Conservation (phyloP, 2,329 filamentous ascomycete species). For the Fonsecaea erecta region DNA sequence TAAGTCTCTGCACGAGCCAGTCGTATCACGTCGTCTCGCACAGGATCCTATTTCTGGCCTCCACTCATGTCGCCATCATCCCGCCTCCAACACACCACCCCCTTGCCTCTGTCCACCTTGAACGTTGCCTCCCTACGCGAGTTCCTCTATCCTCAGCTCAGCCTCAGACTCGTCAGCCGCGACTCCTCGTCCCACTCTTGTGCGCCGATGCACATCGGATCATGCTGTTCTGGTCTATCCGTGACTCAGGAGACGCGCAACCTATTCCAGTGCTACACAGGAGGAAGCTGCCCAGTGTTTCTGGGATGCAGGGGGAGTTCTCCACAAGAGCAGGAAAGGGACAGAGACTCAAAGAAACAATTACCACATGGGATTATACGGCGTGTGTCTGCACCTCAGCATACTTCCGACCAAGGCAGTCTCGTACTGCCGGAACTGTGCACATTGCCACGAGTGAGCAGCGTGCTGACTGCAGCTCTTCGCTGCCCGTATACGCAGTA, state of each 20-base stretch:
- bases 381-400: background rate
- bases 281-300: background rate
- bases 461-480: conserved; percentile 23
- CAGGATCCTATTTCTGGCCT: conserved; percentile 25
- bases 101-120: background rate
- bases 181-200: conserved; percentile 19
- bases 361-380: background rate
- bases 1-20: background rate
- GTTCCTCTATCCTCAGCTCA: conserved; percentile 27
- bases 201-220: conserved; percentile 6
- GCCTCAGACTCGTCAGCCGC: conserved; percentile 32
- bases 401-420: background rate
- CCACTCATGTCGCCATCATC: conserved; percentile 26
- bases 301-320: conserved; percentile 7
- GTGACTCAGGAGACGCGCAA: conserved; percentile 3
- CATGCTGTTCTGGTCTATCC: conserved; percentile 1
- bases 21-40: conserved; percentile 5
- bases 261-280: background rate
- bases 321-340: background rate
- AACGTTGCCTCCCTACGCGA: conserved; percentile 21
- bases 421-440: background rate
- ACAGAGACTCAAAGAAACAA: background rate
- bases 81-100: conserved; percentile 1
- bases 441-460: conserved; percentile 1
- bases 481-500: conserved; percentile 5